phyloP scores from a whole-genome alignment of 495 filamentous ascomycete genomes.

The Podospora tetraspora region DNA sequence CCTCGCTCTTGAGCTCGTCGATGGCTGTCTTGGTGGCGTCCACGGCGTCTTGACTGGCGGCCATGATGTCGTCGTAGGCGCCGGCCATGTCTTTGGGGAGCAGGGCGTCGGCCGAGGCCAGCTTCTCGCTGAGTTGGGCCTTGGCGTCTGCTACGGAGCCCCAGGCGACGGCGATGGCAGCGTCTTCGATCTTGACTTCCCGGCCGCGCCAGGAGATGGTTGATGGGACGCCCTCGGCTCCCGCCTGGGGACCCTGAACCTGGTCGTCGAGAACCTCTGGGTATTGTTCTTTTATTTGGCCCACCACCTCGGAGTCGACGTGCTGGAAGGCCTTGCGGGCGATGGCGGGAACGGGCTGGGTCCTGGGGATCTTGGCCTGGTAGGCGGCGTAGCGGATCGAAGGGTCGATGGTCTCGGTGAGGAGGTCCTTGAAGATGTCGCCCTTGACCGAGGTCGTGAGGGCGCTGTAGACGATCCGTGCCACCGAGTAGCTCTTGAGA shows the following conservation, averaged over 20 bases:
- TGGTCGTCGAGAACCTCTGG: conserved; percentile 62
- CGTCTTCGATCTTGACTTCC: conserved; percentile 85
- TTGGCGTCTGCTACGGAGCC: conserved; percentile 53
- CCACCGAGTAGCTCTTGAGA: conserved; percentile 65
- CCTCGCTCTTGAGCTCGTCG: conserved; percentile 78
- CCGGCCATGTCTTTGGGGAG: conserved; percentile 59
- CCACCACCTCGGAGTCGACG: conserved; percentile 56
- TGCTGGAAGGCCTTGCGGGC: conserved; percentile 68
- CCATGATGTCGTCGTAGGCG: conserved; percentile 87
- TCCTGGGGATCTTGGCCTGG: conserved; percentile 77
- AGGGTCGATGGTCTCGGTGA: conserved; percentile 82
- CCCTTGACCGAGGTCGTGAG: conserved; percentile 53
- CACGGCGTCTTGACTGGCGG: conserved; percentile 86
- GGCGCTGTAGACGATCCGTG: conserved; percentile 75
- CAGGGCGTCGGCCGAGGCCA: conserved; percentile 53
- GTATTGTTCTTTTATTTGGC: conserved; percentile 66
- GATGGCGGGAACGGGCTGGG: conserved; percentile 69
- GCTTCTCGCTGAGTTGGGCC: conserved; percentile 50
- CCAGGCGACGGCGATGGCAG: conserved; percentile 75
- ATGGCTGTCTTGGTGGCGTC: conserved; percentile 90
- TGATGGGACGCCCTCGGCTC: conserved; percentile 58
- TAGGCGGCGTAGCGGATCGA: conserved; percentile 94
- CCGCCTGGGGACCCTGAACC: conserved; percentile 51
- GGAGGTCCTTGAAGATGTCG: conserved; percentile 78
- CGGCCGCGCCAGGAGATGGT: conserved; percentile 83